Evolutionary conservation across 2,329 filamentous ascomycete genomes (phyloP).

Genomic region (Penicillium italicum): DNA sequence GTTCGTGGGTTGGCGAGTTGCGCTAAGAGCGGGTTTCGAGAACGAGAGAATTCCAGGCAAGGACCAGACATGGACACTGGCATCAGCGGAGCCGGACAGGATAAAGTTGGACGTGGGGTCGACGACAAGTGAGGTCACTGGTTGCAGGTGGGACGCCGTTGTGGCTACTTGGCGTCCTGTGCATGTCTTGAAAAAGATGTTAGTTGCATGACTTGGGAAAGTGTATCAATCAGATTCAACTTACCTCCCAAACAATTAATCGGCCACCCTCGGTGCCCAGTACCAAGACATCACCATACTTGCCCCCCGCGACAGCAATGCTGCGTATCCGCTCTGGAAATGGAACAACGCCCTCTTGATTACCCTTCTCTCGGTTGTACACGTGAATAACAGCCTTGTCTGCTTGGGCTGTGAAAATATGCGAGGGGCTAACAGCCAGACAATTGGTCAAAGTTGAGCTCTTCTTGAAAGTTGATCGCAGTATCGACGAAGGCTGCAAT

Average conservation of each 20-base stretch:
- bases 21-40: conserved; percentile 42
- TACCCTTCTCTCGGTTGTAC: conserved; percentile 77
- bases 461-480: conserved; percentile 83
- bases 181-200: conserved; percentile 33
- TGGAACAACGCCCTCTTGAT: conserved; percentile 82
- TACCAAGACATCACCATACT: conserved; percentile 59
- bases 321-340: conserved; percentile 84
- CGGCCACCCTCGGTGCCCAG: conserved; percentile 82
- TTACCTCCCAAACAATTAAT: conserved; percentile 88
- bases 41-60: conserved; percentile 69
- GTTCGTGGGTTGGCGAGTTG: conserved; percentile 43
- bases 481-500: conserved; percentile 70
- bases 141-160: conserved; percentile 42
- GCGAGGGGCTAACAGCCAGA: conserved; percentile 72
- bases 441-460: conserved; percentile 76
- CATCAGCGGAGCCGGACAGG: conserved; percentile 58
- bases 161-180: conserved; percentile 46
- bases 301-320: conserved; percentile 66
- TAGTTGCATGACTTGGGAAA: conserved; percentile 4
- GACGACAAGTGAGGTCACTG: conserved; percentile 69
- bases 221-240: conserved; percentile 23
- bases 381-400: conserved; percentile 92
- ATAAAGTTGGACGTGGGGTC: conserved; percentile 59
- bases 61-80: conserved; percentile 90
- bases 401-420: conserved; percentile 86